Conservation (phyloP, 192 early-diverging fungal genomes). For the Piromyces sp. region DNA sequence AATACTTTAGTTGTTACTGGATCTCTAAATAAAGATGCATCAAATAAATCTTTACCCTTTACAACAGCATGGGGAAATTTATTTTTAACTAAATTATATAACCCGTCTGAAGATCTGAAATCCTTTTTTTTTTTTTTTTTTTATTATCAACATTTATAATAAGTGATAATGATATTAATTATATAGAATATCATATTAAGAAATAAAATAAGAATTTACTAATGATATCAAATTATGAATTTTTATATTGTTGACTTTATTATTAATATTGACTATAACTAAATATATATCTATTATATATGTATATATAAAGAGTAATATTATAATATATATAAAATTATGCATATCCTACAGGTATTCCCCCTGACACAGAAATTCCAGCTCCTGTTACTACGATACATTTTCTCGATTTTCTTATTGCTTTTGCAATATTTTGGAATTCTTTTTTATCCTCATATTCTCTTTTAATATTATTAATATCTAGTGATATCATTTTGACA, state of each 20-base stretch:
- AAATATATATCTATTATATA: too few species aligned
- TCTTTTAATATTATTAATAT: background rate
- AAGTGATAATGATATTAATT: too few species aligned
- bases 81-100: constrained; percentile 70
- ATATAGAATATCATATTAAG: too few species aligned
- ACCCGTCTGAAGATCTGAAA: constrained; percentile 62
- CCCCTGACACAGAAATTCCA: constrained; percentile 75
- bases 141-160: too few species aligned
- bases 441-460: background rate
- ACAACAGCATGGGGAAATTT: constrained; percentile 51
- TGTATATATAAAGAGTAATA: too few species aligned
- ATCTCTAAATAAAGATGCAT: constrained; percentile 61
- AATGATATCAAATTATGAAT: too few species aligned
- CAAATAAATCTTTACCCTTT: constrained; percentile 69
- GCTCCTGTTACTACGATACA: constrained; percentile 61
- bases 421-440: background rate
- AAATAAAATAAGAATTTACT: too few species aligned
- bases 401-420: background rate
- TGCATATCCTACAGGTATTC: constrained; percentile 58
- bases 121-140: constrained; percentile 29
- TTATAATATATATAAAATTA: too few species aligned
- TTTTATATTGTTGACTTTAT: too few species aligned
- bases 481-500: background rate
- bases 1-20: constrained; percentile 42
- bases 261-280: too few species aligned